Evolutionary conservation across 768 basidiomycete species (phyloP).

Genomic region (Strobilomyces dryophilus): DNA sequence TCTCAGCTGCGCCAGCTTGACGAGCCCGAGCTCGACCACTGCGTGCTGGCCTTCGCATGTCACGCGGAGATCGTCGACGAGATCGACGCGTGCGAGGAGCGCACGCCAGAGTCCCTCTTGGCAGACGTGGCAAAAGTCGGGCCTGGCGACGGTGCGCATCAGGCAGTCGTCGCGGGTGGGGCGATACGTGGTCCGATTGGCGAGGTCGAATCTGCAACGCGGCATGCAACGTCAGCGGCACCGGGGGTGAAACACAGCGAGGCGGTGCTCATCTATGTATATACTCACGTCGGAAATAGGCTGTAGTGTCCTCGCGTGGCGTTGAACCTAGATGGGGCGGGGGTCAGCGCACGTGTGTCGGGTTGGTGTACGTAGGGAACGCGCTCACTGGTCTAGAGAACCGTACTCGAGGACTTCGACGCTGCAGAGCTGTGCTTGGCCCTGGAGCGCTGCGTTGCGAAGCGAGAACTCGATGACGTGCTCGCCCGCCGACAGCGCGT

Average conservation of each 20-base stretch:
- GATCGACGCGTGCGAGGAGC: constrained; percentile 52
- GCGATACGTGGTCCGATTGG: constrained; percentile 66
- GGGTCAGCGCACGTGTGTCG: background rate
- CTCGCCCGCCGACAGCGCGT: constrained; percentile 41
- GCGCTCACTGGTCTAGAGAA: constrained; percentile 47
- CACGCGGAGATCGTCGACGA: constrained; percentile 54
- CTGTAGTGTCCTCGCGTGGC: constrained; percentile 54
- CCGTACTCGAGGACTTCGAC: constrained; percentile 74
- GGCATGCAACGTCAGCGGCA: background rate
- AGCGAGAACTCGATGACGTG: constrained; percentile 62
- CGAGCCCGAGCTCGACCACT: constrained; percentile 43
- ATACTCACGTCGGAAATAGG: constrained; percentile 67
- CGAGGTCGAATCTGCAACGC: constrained; percentile 45
- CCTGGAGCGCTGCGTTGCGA: constrained; percentile 42
- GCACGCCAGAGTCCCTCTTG: constrained; percentile 70
- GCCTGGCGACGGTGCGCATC: constrained; percentile 68
- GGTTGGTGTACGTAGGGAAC: background rate
- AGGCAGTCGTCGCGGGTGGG: constrained; percentile 82
- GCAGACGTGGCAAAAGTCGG: constrained; percentile 74
- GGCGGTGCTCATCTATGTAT: too few species aligned
- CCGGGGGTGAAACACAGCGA: background rate
- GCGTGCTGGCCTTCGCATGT: constrained; percentile 35
- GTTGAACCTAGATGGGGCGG: constrained; percentile 47
- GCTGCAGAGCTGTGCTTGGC: constrained; percentile 70
- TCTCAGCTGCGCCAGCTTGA: constrained; percentile 60